Base-by-base conservation (phyloP, 2,329 filamentous ascomycete species). In the Botrytis sinoallii region DNA sequence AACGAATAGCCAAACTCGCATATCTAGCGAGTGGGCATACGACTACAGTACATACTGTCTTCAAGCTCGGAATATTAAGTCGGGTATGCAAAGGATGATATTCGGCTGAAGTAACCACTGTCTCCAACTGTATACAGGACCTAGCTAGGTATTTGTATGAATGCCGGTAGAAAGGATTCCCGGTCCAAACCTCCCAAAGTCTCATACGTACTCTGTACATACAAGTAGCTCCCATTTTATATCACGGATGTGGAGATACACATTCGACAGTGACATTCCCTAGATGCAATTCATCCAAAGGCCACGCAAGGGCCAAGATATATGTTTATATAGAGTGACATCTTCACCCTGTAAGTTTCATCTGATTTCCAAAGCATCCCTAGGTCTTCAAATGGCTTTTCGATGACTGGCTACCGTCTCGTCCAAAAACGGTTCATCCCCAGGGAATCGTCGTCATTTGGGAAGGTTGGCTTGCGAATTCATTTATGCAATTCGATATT, bases 401-500 rank as follows among this genome's bases (percentile, higher is more conserved):
- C 22, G 9, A 38, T 52, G 22, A 38, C 44, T 52, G 29, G 64
- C 32, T 52, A 38, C 12, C 32, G 22, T 42, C 60, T 63, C 8
- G 3, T 42, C 35, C 60, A 25, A 8, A 35, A 22, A 42, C 38
- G 22, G 35, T 42, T 10, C 12, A 18, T n/a, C n/a, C 7, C 14
- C 38, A n/a, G 32, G 42, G 18, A 68, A 40, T 55, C n/a, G 65
- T 55, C 65, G 65, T 70, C 68, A 63, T 59, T 22, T 57, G 42
- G 42, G 67, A 70, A 42, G 67, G 67, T 61, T 29, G 40, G 38
- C 67, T 70, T 70, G 63, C 63, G 63, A 66, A 48, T 66, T 35
- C 42, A 35, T 48, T 35, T 25, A 65, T 65, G 42, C 42, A 48
- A 44, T 65, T 46, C 14, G 44, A 35, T 25, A 35, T 65, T 48